phyloP scores from a whole-genome alignment of 768 basidiomycete genomes.

The Peribolospora kevripleyi region DNA sequence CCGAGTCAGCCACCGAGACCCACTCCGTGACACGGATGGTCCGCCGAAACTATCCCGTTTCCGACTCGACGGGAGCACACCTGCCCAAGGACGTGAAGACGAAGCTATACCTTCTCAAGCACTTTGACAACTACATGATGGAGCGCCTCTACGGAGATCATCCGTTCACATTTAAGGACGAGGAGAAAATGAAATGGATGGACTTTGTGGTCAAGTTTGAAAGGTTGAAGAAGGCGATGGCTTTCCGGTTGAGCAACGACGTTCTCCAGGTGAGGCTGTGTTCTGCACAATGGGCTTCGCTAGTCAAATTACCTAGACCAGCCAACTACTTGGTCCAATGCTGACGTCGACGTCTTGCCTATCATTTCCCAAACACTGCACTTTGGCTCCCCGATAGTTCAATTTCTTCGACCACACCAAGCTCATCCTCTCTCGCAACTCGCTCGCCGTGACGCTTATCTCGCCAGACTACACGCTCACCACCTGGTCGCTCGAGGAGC shows the following conservation, averaged over 20 bases:
- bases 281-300: background rate
- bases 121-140: constrained; percentile 89
- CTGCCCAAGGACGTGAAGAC: constrained; percentile 65
- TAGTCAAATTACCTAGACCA: background rate
- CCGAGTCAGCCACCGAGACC: background rate
- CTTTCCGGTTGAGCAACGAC: constrained; percentile 89
- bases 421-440: constrained; percentile 59
- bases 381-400: constrained; percentile 33
- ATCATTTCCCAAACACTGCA: background rate
- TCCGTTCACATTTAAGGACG: constrained; percentile 53
- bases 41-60: constrained; percentile 7
- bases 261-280: constrained; percentile 53
- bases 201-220: constrained; percentile 88
- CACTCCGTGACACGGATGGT: constrained; percentile 7
- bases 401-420: constrained; percentile 98
- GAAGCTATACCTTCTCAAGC: constrained; percentile 77
- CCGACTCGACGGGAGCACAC: constrained; percentile 27
- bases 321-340: background rate
- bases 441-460: constrained; percentile 60
- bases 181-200: constrained; percentile 50
- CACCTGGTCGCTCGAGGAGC: constrained; percentile 7
- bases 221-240: constrained; percentile 86
- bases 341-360: constrained; percentile 1
- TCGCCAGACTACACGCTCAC: constrained; percentile 9
- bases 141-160: constrained; percentile 64